Evolutionary conservation across 2,329 filamentous ascomycete species (phyloP).

Genomic region (Pseudogymnoascus sp.): DNA sequence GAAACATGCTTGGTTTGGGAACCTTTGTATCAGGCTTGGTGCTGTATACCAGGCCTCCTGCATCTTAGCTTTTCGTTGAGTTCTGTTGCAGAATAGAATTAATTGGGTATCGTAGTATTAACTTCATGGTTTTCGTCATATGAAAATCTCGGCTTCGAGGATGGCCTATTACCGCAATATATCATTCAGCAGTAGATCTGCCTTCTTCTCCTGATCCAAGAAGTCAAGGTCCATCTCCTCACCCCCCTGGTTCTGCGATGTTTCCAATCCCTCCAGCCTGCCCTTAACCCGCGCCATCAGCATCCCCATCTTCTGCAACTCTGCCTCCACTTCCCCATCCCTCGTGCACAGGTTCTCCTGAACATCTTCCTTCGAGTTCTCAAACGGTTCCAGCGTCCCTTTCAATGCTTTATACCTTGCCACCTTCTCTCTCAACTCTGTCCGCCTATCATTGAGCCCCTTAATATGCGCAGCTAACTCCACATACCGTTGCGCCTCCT

Average conservation of each 20-base stretch:
- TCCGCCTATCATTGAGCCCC: conserved; percentile 39
- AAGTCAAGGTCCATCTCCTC: conserved; percentile 19
- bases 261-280: conserved; percentile 33
- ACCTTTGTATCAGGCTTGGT: too few species aligned
- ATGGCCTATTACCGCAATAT: background rate
- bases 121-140: background rate
- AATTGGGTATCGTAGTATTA: background rate
- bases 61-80: background rate
- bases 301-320: conserved; percentile 58
- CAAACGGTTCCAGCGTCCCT: conserved; percentile 43
- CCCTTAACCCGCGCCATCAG: conserved; percentile 52
- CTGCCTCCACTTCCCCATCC: conserved; percentile 55
- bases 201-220: conserved; percentile 6
- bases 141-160: background rate
- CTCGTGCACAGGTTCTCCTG: conserved; percentile 61
- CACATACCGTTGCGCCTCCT: conserved; percentile 42
- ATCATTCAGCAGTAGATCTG: background rate
- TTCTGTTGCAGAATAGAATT: background rate
- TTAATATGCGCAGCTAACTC: conserved; percentile 41
- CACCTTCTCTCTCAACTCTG: conserved; percentile 33
- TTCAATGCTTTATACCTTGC: conserved; percentile 42
- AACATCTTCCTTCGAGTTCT: conserved; percentile 33
- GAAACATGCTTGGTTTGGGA: too few species aligned
- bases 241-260: conserved; percentile 12
- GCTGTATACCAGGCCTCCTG: too few species aligned